A percentile compares a stretch with the other conserved stretches of the same genome.
Evolutionary conservation across 2,329 filamentous ascomycete species (phyloP).

Genomic region (Aspergillus chevalieri): DNA sequence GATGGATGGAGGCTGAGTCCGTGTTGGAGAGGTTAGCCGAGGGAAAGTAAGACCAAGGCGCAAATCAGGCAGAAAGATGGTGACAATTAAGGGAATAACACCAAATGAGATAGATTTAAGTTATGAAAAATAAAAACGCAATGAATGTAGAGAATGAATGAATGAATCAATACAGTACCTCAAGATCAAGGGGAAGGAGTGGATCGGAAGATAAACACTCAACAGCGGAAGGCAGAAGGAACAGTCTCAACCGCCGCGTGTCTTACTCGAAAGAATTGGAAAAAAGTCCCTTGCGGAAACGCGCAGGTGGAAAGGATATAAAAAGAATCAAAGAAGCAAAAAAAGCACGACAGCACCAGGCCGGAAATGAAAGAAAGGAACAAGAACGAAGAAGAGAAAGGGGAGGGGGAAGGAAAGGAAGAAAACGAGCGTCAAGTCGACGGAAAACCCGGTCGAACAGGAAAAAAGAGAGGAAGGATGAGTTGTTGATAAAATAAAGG

Average conservation of each 20-base stretch:
- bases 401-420: slow-evolving; percentile 12
- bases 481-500: slow-evolving; percentile 2
- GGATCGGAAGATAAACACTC: slow-evolving; percentile 1
- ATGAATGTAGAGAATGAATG: slow-evolving; percentile 2
- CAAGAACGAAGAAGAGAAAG: slow-evolving; percentile 13
- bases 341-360: slow-evolving; percentile 20
- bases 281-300: slow-evolving; percentile 12
- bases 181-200: slow-evolving; percentile 5
- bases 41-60: background rate
- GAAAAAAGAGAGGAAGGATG: slow-evolving; percentile 2
- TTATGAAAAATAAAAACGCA: background rate
- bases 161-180: background rate
- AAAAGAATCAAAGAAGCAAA: slow-evolving; percentile 9
- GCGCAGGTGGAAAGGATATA: background rate
- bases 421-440: slow-evolving; percentile 3
- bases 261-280: slow-evolving; percentile 5
- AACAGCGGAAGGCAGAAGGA: slow-evolving; percentile 2
- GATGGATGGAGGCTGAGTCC: background rate
- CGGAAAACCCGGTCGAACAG: background rate
- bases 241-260: background rate
- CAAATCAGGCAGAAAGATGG: too few species aligned
- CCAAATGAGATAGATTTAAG: background rate
- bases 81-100: background rate
- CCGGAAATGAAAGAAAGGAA: slow-evolving; percentile 14
- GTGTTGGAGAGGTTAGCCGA: background rate